phyloP scores from a whole-genome alignment of 495 filamentous ascomycete species.

The Podospora comata region DNA sequence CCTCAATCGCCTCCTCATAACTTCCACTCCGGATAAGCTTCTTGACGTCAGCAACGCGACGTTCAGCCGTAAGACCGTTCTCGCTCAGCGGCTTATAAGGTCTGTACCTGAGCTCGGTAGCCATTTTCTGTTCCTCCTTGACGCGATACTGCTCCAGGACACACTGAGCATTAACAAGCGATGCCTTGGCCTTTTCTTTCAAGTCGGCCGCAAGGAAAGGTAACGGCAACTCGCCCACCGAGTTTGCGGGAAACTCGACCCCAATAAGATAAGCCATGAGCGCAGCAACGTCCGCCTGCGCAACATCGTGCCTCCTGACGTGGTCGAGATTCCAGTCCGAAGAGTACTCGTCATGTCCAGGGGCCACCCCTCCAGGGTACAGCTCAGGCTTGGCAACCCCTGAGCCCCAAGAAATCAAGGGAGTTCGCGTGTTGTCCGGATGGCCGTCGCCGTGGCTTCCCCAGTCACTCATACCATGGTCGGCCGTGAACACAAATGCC shows the following conservation, averaged over 20 bases:
- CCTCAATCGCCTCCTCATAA: conserved; percentile 70
- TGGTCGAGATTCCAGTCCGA: conserved; percentile 80
- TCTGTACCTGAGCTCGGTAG: conserved; percentile 68
- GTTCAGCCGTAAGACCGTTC: conserved; percentile 59
- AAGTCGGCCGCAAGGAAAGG: conserved; percentile 69
- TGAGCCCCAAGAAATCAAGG: conserved; percentile 90
- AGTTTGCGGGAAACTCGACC: conserved; percentile 90
- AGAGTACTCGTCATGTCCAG: conserved; percentile 92
- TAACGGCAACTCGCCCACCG: conserved; percentile 89
- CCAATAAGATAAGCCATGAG: conserved; percentile 96
- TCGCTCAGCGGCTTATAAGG: conserved; percentile 64
- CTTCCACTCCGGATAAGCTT: conserved; percentile 61
- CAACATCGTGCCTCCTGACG: conserved; percentile 82
- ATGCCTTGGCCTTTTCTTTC: conserved; percentile 77
- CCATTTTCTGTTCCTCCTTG: conserved; percentile 83
- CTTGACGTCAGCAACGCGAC: conserved; percentile 65
- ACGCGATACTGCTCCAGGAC: conserved; percentile 96
- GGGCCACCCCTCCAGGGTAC: conserved; percentile 49
- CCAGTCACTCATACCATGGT: conserved; percentile 99
- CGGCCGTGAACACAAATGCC: conserved; percentile 94
- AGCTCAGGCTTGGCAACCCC: conserved; percentile 76
- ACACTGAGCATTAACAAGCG: conserved; percentile 79
- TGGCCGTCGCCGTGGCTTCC: conserved; percentile 97
- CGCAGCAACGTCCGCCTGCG: conserved; percentile 91
- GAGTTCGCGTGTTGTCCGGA: conserved; percentile 94